These are phyloP conservation scores for Rubus parviflorus DNA, from an alignment of 306 rosid genomes.

Conservation along the genomic window DNA sequence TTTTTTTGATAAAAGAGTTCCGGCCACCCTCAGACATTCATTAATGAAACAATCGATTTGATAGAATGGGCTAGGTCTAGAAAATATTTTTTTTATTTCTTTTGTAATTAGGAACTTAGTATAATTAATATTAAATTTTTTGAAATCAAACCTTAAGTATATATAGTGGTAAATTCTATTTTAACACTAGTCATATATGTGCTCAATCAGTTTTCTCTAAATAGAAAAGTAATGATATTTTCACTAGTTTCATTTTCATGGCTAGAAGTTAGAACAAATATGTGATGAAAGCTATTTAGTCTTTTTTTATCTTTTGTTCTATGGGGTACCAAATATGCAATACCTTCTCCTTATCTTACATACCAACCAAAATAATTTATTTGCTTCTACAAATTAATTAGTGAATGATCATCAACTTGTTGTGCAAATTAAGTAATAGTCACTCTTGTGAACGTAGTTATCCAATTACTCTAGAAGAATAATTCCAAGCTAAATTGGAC, in stretches of 20 bases:
- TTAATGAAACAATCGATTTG: no score
- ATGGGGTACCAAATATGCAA: not conserved
- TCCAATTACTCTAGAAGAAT: not conserved
- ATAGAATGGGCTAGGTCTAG: no score
- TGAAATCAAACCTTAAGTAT: not conserved
- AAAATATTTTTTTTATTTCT: no score
- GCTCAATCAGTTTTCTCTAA: not conserved
- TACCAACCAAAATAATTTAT: not conserved
- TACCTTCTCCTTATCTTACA: not conserved
- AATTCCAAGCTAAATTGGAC: not conserved
- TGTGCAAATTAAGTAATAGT: not conserved
- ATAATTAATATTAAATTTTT: not conserved
- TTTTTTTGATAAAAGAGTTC: no score
- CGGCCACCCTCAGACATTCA: no score
- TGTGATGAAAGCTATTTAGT: not conserved
- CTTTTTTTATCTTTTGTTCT: not conserved
- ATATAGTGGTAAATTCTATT: not conserved
- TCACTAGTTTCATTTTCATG: not conserved
- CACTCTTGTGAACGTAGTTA: not conserved
- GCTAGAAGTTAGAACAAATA: not conserved
- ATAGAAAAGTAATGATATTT: not conserved
- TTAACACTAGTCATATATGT: not conserved
- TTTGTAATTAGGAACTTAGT: no score
- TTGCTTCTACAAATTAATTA: not conserved
- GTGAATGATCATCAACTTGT: not conserved